Base-by-base conservation (phyloP, 768 basidiomycete genomes). In the Rhodosporidiobolus odoratus region DNA sequence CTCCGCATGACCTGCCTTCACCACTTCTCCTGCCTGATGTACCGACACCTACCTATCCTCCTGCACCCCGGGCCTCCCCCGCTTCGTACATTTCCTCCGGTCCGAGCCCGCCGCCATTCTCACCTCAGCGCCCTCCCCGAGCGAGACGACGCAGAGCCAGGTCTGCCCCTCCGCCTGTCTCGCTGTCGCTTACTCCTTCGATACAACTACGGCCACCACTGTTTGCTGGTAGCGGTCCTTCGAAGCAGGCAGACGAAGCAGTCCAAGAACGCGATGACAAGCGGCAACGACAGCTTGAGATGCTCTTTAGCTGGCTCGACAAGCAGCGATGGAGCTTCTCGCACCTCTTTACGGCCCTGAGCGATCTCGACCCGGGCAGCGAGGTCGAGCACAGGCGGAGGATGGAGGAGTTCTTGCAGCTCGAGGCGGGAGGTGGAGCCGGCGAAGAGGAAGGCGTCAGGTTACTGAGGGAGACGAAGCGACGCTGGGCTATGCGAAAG, bases 231-330 rank as follows among this genome's bases (percentile, higher is more conserved):
- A 6, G n/a, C 4, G 50, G 43, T 12, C 43, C 23, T 12, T 45
- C 50, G 50, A 23, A 45, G 23, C 12, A 45, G 43, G n/a, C n/a
- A n/a, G 35, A 38, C 34, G 56, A 57, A 57, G n/a, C 13, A 19
- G 15, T 12, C 9, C 16, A 40, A 27, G 41, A 37, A 15, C n/a
- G n/a, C n/a, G 47, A 40, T 7, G 25, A 34, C 38, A 16, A 27
- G 43, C 34, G 43, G 25, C 41, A 21, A 25, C 32, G 50, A 25
- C 47, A 41, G 40, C 52, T 70, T 21, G n/a, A 47, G 27, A 10
- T 13, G 16, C 53, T 70, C 52, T 70, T 70, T n/a, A 17, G 19
- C 0, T 70, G 64, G 69, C 48, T 70, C 41, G 69, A 70, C 47
- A 60, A 48, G 21, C 50, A 57, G 30, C 58, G 69, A 17, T 70